These are phyloP conservation scores for Solanum rostratum DNA, from an alignment of 257 asterid species.

Conservation along the genomic window DNA sequence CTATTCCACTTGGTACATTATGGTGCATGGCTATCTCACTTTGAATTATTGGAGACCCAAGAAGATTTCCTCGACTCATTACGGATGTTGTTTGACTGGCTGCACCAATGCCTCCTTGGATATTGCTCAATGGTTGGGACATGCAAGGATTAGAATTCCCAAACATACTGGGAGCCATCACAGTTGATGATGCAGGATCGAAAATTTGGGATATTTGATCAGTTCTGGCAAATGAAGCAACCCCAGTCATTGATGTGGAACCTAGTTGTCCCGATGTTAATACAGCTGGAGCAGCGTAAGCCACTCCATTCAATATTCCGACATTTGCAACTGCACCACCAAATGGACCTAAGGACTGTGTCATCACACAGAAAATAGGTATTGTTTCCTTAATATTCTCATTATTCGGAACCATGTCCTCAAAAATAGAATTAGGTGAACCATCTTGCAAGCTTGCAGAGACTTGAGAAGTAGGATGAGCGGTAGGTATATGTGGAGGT, in stretches of 20 bases:
- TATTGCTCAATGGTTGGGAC: constrained; percentile 48
- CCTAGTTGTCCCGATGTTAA: constrained; percentile 52
- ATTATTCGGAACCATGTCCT: too few species aligned
- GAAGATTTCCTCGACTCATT: not conserved
- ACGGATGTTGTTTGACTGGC: constrained; percentile 18
- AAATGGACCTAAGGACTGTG: too few species aligned
- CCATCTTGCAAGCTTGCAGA: constrained; percentile 19
- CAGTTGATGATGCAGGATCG: constrained; percentile 38
- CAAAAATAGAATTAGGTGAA: too few species aligned
- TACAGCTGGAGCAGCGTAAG: constrained; percentile 26
- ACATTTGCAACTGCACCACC: constrained; percentile 16
- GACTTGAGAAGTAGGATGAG: constrained; percentile 61
- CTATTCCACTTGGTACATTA: constrained; percentile 33
- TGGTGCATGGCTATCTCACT: constrained; percentile 27
- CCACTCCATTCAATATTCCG: constrained; percentile 36
- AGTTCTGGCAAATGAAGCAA: constrained; percentile 35
- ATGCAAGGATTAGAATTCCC: constrained; percentile 39
- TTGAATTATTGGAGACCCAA: too few species aligned
- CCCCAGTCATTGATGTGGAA: constrained; percentile 34
- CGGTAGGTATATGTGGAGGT: constrained; percentile 52
- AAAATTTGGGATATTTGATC: constrained; percentile 36
- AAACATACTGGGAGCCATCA: constrained; percentile 30
- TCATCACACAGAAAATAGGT: too few species aligned
- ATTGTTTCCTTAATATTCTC: too few species aligned
- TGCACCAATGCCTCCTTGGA: constrained; percentile 45